Conservation (phyloP, 306 rosid genomes). For the Astragalus glycyphyllos region DNA sequence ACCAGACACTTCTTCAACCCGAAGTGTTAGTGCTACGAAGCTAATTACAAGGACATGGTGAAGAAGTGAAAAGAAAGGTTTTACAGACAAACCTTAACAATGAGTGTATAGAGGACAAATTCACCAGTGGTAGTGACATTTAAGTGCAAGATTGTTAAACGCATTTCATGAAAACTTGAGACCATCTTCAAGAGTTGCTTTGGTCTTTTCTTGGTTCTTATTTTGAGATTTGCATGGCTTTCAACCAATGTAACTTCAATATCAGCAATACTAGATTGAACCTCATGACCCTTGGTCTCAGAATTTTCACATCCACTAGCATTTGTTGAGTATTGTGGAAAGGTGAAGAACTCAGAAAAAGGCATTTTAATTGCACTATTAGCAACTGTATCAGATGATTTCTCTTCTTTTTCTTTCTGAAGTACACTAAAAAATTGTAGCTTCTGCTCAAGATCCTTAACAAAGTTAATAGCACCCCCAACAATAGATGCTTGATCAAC, state of each 20-base stretch:
- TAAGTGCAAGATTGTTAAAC: constrained; percentile 83
- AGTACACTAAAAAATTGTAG: constrained; percentile 62
- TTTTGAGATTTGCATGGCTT: constrained; percentile 86
- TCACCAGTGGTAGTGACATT: constrained; percentile 70
- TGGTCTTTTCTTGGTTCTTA: constrained; percentile 71
- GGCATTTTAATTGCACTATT: constrained; percentile 36
- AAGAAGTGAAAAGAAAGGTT: no score
- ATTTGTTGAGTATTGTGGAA: constrained; percentile 78
- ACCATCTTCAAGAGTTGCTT: constrained; percentile 79
- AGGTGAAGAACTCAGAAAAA: constrained; percentile 89
- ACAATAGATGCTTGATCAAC: constrained; percentile 95
- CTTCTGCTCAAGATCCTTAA: constrained; percentile 88
- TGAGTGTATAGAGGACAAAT: constrained; percentile 71
- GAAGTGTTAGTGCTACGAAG: no score
- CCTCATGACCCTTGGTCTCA: constrained; percentile 42
- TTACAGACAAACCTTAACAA: constrained; percentile 66
- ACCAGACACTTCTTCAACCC: no score
- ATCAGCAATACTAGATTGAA: constrained; percentile 60
- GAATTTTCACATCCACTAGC: constrained; percentile 40
- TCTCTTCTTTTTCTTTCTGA: constrained; percentile 43
- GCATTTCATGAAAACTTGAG: constrained; percentile 67
- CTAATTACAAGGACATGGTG: no score
- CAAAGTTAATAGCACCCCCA: constrained; percentile 93
- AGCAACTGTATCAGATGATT: constrained; percentile 1
- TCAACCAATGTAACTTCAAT: constrained; percentile 94